A percentile compares a stretch with the other conserved stretches of the same genome.
Evolutionary conservation across 495 filamentous ascomycete species (phyloP).

Genomic region (Xylaria nigripes): DNA sequence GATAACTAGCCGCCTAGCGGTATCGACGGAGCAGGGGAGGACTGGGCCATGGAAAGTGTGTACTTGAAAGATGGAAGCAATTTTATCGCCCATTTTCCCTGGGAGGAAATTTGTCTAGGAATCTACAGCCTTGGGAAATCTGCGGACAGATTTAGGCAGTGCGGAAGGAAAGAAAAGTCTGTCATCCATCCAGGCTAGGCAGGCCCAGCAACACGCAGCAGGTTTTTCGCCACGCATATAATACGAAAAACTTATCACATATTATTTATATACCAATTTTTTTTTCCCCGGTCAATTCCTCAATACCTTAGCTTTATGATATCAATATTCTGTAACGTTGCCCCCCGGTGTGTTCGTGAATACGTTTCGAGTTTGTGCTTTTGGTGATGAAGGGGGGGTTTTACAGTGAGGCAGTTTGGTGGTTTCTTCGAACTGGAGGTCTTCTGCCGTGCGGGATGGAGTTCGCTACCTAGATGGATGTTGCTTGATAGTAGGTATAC

Average conservation of each 20-base stretch:
- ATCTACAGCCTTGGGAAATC: background rate
- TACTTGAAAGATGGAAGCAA: background rate
- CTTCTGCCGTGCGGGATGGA: too few species aligned
- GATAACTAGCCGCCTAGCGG: background rate
- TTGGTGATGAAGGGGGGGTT: too few species aligned
- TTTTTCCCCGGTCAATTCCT: too few species aligned
- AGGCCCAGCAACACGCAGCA: constrained; percentile 5
- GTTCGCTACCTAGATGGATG: too few species aligned
- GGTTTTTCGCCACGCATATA: constrained; percentile 21
- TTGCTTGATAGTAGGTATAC: too few species aligned
- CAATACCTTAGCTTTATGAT: too few species aligned
- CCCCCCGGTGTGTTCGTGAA: too few species aligned
- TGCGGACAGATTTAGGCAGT: constrained; percentile 18
- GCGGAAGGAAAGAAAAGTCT: constrained; percentile 7
- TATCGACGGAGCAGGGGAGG: background rate
- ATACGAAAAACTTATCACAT: constrained; percentile 16
- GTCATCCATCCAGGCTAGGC: constrained; percentile 15
- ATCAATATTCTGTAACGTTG: too few species aligned
- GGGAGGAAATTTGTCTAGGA: background rate
- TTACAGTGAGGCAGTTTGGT: too few species aligned
- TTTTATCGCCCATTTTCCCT: background rate
- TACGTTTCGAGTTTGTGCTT: too few species aligned
- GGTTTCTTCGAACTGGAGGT: too few species aligned
- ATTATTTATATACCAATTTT: constrained; percentile 3
- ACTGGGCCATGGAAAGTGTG: background rate